Percentiles rank a stretch among this genome's conserved stretches.
Conservation (phyloP, 208 protist species). For the Trypanosoma platydactyli region DNA sequence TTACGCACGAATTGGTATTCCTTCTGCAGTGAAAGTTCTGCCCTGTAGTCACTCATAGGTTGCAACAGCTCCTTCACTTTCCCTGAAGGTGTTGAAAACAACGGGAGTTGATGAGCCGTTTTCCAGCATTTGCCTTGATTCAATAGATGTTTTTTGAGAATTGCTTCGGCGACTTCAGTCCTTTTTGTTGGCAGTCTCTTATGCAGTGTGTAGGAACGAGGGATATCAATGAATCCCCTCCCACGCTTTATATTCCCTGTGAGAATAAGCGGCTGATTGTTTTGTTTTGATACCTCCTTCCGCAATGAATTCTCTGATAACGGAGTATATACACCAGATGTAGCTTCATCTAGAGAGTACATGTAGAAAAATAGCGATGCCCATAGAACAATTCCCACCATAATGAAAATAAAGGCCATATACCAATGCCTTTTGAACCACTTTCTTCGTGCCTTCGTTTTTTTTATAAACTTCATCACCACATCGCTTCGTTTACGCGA, state of each 20-base stretch:
- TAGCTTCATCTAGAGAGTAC: too few relatives aligned
- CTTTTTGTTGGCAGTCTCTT: neutral
- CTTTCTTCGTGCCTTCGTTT: too few relatives aligned
- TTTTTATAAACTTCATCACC: too few relatives aligned
- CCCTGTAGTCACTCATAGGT: neutral
- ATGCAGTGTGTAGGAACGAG: conserved; percentile 15
- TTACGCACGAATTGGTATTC: conserved; percentile 4
- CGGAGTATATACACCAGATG: too few relatives aligned
- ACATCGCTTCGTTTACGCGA: too few relatives aligned
- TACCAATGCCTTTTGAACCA: too few relatives aligned
- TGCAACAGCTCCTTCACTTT: neutral
- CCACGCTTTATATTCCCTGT: conserved; percentile 1
- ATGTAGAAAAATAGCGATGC: too few relatives aligned
- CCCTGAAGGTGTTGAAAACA: conserved; percentile 13
- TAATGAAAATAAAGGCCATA: too few relatives aligned
- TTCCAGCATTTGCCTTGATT: conserved; percentile 13
- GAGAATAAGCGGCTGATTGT: too few relatives aligned
- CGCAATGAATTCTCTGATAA: too few relatives aligned
- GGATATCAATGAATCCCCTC: conserved; percentile 1
- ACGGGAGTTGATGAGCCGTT: neutral
- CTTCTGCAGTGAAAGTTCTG: neutral
- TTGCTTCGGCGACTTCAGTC: neutral
- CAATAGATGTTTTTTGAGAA: conserved; percentile 4
- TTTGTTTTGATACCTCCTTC: too few relatives aligned
- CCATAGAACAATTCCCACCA: too few relatives aligned